phyloP scores from a whole-genome alignment of 164 flowering plant species.

The Annona cherimola region DNA sequence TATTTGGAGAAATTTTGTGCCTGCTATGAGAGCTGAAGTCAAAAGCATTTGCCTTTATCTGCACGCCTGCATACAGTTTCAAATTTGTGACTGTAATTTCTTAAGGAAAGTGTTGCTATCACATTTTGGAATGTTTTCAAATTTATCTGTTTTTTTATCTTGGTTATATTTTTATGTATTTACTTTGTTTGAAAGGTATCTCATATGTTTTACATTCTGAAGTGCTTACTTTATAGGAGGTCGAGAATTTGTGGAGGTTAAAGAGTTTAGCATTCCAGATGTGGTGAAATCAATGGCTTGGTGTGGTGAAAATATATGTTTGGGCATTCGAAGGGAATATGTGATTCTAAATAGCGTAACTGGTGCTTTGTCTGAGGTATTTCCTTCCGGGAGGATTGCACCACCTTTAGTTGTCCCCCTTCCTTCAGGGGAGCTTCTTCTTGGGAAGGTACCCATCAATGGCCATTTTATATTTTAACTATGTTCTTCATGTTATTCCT shows the following conservation, averaged over 20 bases:
- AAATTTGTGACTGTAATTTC: too few relatives aligned
- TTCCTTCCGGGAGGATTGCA: constrained; percentile 89
- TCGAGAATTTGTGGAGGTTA: constrained; percentile 93
- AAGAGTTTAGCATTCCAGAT: constrained; percentile 92
- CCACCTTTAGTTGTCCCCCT: constrained; percentile 84
- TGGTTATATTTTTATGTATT: not conserved
- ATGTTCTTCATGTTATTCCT: not conserved
- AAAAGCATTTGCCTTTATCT: too few relatives aligned
- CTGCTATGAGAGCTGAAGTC: too few relatives aligned
- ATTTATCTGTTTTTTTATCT: not conserved
- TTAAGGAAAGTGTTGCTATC: too few relatives aligned
- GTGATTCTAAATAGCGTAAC: constrained; percentile 64
- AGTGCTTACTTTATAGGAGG: constrained; percentile 54
- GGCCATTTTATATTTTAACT: not conserved
- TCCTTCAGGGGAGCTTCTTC: constrained; percentile 89
- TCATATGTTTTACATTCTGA: not conserved
- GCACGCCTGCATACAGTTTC: too few relatives aligned
- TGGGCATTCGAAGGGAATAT: constrained; percentile 80
- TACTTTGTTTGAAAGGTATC: not conserved
- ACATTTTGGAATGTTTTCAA: too few relatives aligned
- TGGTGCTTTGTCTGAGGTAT: constrained; percentile 77
- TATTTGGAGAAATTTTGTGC: too few relatives aligned
- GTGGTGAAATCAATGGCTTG: constrained; percentile 88
- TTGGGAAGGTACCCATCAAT: constrained; percentile 67
- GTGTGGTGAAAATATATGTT: constrained; percentile 97